Evolutionary conservation across 148 eudicot genomes (phyloP).

Genomic region (Bassia scoparia): DNA sequence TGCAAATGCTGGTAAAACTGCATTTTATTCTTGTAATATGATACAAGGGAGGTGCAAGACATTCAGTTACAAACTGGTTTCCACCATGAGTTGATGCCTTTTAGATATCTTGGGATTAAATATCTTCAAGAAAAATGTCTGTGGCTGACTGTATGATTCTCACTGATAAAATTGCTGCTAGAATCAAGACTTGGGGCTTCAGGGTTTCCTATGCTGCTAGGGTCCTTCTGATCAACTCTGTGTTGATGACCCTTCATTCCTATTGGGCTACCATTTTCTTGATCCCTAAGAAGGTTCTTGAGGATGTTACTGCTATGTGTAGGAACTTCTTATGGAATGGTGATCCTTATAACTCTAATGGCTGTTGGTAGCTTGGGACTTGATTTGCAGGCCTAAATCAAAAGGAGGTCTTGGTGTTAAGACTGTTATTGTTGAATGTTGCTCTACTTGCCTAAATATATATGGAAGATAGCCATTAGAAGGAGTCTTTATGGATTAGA

Average conservation of each 20-base stretch:
- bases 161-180: not conserved
- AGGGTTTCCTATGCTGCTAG: not conserved
- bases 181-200: not conserved
- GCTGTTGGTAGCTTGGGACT: not conserved
- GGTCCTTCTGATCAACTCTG: not conserved
- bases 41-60: too few species aligned
- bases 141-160: not conserved
- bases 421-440: not conserved
- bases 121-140: not conserved
- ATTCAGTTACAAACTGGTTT: not conserved
- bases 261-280: not conserved
- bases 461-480: not conserved
- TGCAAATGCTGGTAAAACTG: not conserved
- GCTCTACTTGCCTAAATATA: not conserved
- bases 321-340: not conserved
- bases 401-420: not conserved
- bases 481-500: not conserved
- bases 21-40: not conserved
- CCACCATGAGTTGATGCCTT: not conserved
- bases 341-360: fast-evolving
- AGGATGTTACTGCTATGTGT: not conserved
- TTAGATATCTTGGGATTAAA: too few species aligned
- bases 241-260: not conserved
- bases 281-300: not conserved
- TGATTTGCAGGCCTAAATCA: not conserved